Conservation (phyloP, 1,284 basidiomycete genomes). For the Takashimella tepidaria region DNA sequence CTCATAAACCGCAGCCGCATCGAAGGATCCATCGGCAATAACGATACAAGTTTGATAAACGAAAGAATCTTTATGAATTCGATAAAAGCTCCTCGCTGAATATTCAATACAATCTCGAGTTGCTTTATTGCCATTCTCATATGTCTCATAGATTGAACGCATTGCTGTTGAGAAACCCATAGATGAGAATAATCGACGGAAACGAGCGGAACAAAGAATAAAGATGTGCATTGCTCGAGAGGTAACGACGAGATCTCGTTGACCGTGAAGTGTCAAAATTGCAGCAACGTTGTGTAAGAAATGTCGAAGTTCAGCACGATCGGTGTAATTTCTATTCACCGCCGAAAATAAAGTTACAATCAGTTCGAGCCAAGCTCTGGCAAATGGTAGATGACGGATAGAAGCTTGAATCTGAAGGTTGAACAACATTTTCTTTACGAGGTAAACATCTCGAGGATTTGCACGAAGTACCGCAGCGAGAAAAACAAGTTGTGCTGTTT, state of each 20-base stretch:
- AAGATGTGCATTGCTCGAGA: conserved; percentile 61
- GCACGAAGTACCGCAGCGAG: conserved; percentile 61
- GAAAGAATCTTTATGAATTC: conserved; percentile 68
- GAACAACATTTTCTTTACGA: conserved; percentile 64
- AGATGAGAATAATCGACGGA: conserved; percentile 65
- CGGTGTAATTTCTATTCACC: conserved; percentile 69
- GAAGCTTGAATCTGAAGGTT: conserved; percentile 50
- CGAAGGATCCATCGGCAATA: conserved; percentile 55
- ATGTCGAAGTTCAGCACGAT: conserved; percentile 63
- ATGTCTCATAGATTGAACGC: conserved; percentile 62
- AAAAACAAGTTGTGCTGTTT: conserved; percentile 66
- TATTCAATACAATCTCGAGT: conserved; percentile 66
- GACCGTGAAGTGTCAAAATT: conserved; percentile 61
- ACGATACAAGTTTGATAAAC: conserved; percentile 66
- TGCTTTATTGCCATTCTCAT: conserved; percentile 55
- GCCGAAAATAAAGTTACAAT: conserved; percentile 66
- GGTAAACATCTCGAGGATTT: conserved; percentile 65
- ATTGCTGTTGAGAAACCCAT: conserved; percentile 68
- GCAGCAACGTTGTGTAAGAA: conserved; percentile 65
- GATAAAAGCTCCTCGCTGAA: conserved; percentile 64
- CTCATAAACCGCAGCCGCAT: conserved; percentile 50
- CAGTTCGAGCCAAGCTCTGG: conserved; percentile 65
- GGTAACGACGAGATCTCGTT: conserved; percentile 62
- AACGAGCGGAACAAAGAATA: conserved; percentile 71
- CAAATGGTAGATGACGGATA: conserved; percentile 46